Percentiles rank a stretch among this genome's conserved stretches.
Conservation (phyloP, 768 basidiomycete species). For the Lactarius indigo region DNA sequence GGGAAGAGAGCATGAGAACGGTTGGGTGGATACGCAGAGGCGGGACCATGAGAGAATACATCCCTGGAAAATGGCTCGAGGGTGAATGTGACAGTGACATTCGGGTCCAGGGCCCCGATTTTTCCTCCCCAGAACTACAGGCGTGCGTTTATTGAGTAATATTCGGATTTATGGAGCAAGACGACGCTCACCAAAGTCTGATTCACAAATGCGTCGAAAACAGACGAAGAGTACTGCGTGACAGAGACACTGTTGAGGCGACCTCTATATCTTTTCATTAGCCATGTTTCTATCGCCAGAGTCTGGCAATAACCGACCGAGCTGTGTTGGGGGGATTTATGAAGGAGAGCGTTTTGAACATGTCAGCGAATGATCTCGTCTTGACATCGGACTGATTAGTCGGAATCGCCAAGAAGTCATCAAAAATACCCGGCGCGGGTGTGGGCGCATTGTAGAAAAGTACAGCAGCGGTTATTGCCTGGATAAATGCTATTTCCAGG, state of each 20-base stretch:
- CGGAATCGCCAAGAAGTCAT: constrained; percentile 23
- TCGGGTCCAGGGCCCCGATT: background rate
- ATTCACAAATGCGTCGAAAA: background rate
- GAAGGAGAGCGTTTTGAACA: background rate
- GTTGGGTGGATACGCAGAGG: background rate
- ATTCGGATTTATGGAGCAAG: background rate
- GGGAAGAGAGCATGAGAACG: background rate
- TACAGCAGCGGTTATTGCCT: background rate
- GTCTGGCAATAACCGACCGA: background rate
- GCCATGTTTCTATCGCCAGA: too few relatives aligned
- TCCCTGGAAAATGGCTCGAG: background rate
- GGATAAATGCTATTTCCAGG: background rate
- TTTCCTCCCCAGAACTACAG: constrained; percentile 1
- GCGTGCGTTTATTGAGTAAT: background rate
- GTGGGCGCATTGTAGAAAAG: background rate
- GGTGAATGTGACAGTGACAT: background rate
- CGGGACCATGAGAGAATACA: background rate
- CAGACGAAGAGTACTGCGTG: background rate
- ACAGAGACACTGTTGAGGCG: background rate
- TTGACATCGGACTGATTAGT: background rate
- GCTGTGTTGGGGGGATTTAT: background rate
- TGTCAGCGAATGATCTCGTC: background rate
- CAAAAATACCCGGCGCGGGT: constrained; percentile 13
- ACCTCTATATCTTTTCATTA: background rate
- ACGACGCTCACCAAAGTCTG: background rate